Percentiles rank a stretch among this genome's conserved stretches.
phyloP scores from a whole-genome alignment of 2,329 filamentous ascomycete genomes.

The Claviceps monticola region DNA sequence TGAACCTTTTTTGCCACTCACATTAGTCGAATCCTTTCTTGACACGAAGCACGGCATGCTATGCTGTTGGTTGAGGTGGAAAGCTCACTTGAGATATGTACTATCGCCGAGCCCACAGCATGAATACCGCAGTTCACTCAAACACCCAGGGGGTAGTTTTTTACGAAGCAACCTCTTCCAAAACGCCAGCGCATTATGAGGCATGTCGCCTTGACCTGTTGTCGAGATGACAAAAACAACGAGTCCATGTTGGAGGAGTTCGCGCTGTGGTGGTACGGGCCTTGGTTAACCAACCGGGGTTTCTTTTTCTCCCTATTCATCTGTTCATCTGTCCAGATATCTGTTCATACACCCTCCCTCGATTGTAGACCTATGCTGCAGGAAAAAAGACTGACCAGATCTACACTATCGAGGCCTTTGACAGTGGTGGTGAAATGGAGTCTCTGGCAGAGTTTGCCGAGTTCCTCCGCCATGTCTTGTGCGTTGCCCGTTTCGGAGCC shows the following conservation, averaged over 20 bases:
- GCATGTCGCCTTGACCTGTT: conserved; percentile 88
- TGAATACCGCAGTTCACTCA: conserved; percentile 58
- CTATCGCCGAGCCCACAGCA: conserved; percentile 90
- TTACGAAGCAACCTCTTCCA: conserved; percentile 78
- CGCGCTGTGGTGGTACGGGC: conserved; percentile 24
- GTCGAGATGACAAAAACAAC: conserved; percentile 79
- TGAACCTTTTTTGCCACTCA: conserved; percentile 45
- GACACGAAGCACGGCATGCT: neutral
- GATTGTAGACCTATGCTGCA: neutral
- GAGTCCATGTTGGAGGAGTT: conserved; percentile 37
- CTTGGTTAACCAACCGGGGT: neutral
- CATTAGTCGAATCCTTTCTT: neutral
- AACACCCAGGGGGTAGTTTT: conserved; percentile 56
- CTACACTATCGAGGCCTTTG: conserved; percentile 61
- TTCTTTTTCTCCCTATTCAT: neutral
- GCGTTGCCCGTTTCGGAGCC: conserved; percentile 92
- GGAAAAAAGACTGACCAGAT: conserved; percentile 45
- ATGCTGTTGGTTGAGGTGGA: neutral
- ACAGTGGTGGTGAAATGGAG: conserved; percentile 66
- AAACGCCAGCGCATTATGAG: conserved; percentile 65
- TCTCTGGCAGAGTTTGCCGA: conserved; percentile 60
- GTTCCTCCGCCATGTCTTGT: conserved; percentile 78
- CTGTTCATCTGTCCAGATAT: no score
- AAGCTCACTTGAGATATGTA: conserved; percentile 70
- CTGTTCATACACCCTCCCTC: neutral